Evolutionary conservation across 768 basidiomycete genomes (phyloP), one percentile per base, ranked within the genome.

Genomic region (Gymnopilus dilepis): DNA sequence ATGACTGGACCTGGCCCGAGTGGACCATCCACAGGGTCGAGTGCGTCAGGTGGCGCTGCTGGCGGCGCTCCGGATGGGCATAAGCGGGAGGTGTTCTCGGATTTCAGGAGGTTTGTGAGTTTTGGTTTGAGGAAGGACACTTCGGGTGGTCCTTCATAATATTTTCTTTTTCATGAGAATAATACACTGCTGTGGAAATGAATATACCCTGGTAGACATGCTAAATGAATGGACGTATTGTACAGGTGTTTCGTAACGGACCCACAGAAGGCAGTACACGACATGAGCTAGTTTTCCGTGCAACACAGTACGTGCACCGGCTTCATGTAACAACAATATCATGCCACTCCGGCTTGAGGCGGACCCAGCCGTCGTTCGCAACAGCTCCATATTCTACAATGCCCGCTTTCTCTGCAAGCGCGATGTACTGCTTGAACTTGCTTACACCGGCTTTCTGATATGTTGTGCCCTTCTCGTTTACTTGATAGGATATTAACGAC

Each of bases 81-180:
- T 58, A 87, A 87, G 65, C 81, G 89, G 21, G 90, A 94, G 68
- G 91, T 94, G 0, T 95, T 97, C 72, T 92, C 92, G 2, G 95
- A 95, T 68, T 88, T 97, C 68, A 80, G 90, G 66, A 81, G 95
- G 17, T 90, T 97, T 70, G 93, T 97, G 45, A 94, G 87, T 66
- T 97, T 97, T 73, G 94, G 93, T 0, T 77, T 94, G 62, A 80
- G 94, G 70, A 84, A 92, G 65, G 94, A 94, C 64, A 78, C 87
- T 12, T 60, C 64, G 8, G 48, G 63, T 22, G 47, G 47, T 2
- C 61, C 66, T 26, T 61, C 60, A 31, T 62, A 37, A 52, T 34
- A 24, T 17, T 17, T 28, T 24, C 7, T 31, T n/a, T n/a, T n/a
- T 22, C 17, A 42, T 37, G 31, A n/a, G 38, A 42, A 37, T 30